phyloP scores from a whole-genome alignment of 1,284 basidiomycete species.

The Boletus smithii region DNA sequence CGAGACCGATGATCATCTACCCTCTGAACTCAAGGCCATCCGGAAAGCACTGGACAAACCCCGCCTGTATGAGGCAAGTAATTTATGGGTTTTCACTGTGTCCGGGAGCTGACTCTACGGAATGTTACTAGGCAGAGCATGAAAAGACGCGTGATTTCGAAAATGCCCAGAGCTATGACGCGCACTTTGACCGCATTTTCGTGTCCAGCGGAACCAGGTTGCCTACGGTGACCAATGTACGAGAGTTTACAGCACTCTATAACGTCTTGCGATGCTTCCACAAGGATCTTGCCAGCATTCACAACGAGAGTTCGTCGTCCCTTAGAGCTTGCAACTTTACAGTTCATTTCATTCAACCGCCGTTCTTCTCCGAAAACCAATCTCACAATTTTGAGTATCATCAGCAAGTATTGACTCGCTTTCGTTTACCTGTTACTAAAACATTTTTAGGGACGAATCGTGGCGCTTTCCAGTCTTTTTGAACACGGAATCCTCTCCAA shows the following conservation, averaged over 20 bases:
- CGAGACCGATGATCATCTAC: not conserved
- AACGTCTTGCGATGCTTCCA: constrained; percentile 1
- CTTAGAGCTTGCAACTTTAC: constrained; percentile 7
- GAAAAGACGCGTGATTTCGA: not conserved
- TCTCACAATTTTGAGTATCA: not conserved
- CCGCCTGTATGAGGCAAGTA: not conserved
- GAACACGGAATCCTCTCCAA: fast-evolving
- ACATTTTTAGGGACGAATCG: not conserved
- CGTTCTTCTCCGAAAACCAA: not conserved
- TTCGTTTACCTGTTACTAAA: not conserved
- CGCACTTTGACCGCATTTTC: not conserved
- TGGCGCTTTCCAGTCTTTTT: constrained; percentile 9
- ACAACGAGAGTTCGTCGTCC: not conserved
- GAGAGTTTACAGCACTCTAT: constrained; percentile 1
- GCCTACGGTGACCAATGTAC: not conserved
- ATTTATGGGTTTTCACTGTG: too few relatives aligned
- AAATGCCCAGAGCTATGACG: not conserved
- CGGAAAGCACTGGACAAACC: not conserved
- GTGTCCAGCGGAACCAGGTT: fast-evolving
- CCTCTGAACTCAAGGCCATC: not conserved
- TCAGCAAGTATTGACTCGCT: not conserved
- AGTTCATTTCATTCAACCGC: constrained; percentile 2
- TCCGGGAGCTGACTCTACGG: too few relatives aligned
- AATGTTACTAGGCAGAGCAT: not conserved
- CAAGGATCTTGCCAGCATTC: not conserved